Conservation (phyloP, 208 protist genomes). For the Acanthamoeba castellanii region DNA sequence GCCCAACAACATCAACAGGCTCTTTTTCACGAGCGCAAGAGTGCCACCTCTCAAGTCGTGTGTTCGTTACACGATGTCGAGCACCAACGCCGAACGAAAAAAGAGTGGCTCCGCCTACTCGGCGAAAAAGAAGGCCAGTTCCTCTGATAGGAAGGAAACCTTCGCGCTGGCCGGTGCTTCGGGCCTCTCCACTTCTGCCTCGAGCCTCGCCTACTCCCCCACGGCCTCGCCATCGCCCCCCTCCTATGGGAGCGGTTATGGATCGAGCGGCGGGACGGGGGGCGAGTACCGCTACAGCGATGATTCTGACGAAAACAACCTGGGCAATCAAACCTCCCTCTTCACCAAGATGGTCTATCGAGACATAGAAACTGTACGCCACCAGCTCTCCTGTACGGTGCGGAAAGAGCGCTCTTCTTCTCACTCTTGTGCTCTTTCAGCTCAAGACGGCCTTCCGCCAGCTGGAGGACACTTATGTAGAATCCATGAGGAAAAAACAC, state of each 20-base stretch:
- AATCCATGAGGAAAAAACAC: slow-evolving; percentile 27
- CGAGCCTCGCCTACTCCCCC: neutral
- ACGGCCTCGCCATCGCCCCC: neutral
- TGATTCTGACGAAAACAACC: neutral
- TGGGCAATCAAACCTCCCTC: neutral
- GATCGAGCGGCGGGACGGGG: neutral
- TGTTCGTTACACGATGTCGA: too few relatives aligned
- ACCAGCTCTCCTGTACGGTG: neutral
- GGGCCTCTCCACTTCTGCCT: neutral
- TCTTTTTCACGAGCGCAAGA: neutral
- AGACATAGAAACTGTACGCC: slow-evolving; percentile 22
- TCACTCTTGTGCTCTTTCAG: neutral
- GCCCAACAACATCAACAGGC: neutral
- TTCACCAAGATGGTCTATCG: slow-evolving; percentile 56
- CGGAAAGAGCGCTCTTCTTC: too few relatives aligned
- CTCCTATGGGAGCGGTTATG: neutral
- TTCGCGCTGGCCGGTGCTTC: neutral
- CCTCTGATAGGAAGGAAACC: neutral
- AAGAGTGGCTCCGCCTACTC: too few relatives aligned
- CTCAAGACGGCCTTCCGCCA: neutral
- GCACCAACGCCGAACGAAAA: neutral
- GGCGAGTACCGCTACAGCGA: neutral
- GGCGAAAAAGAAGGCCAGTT: neutral
- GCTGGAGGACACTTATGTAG: slow-evolving; percentile 18
- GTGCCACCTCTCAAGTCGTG: neutral